Evolutionary conservation across 345 rosid genomes (phyloP), one percentile per base, ranked within the genome.

Genomic region (Salix suchowensis): DNA sequence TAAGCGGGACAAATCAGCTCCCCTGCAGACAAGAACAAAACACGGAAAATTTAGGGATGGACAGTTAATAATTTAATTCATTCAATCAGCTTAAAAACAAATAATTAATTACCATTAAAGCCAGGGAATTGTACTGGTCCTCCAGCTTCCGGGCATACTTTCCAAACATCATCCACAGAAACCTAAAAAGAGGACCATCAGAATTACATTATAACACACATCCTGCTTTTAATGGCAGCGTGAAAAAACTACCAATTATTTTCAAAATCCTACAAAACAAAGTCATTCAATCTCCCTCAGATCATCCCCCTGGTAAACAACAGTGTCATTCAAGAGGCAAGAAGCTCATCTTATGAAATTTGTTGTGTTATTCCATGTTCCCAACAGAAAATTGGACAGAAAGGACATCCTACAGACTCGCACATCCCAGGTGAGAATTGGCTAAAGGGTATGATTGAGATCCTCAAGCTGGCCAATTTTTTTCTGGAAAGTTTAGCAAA

Each of bases 121-220:
- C 97, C 94, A 16, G 93, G 93, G 82, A 92, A 96, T 79, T 86
- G 96, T 87, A 94, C 84, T 36, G 93, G 90, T 68, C 98, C 98
- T 64, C 99, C 99, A 74, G 89, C 89, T 83, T 79, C 85, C 32
- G 97, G 97, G 83, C 99, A 96, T 34, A 76, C 85, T 85, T 90
- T 94, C 99, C 99, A 96, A 76, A 81, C 84, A 78, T 97, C 99
- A 83, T 94, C 99, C 76, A 96, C 99, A 72, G 99, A 97, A 86
- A 96, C 92, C 99, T 96, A 80, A 71, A 79, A 72, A 8, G 40
- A 75, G 46, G 50, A 67, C 32, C 50, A 21, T 30, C 37, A 76
- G 21, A 36, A 77, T 28, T 18, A 83, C 28, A 68, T 2, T 37
- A 5, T 23, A 72, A 74, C 14, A 19, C 13, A 4, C n/a, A 37